These are phyloP conservation scores for Brassica incana DNA, from an alignment of 345 rosid species.

Conservation along the genomic window DNA sequence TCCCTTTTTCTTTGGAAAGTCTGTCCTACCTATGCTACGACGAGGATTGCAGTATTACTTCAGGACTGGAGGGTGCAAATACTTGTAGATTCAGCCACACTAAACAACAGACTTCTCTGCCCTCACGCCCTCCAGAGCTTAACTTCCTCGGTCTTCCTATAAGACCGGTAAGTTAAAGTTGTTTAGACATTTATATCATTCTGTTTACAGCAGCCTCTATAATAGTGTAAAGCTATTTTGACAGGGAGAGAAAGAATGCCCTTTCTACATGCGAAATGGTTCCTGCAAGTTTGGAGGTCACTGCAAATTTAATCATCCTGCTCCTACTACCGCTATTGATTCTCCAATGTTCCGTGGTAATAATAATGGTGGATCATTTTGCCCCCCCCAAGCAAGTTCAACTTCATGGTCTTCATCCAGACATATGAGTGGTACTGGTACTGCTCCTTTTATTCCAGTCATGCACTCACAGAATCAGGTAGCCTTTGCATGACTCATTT, in stretches of 20 bases:
- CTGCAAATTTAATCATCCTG: conserved; percentile 97
- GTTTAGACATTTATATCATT: conserved; percentile 3
- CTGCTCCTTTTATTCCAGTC: conserved; percentile 63
- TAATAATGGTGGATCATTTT: conserved; percentile 50
- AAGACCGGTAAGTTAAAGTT: conserved; percentile 54
- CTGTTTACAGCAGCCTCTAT: conserved; percentile 9
- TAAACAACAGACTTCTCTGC: conserved; percentile 42
- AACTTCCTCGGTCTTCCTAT: conserved; percentile 95
- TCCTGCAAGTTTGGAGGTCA: conserved; percentile 85
- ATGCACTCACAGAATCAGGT: conserved; percentile 50
- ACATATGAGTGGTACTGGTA: conserved; percentile 49
- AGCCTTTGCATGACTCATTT: too few species aligned
- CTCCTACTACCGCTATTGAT: conserved; percentile 65
- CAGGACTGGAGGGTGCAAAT: conserved; percentile 96
- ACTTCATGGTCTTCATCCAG: conserved; percentile 77
- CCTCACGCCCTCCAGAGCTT: conserved; percentile 51
- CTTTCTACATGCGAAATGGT: conserved; percentile 93
- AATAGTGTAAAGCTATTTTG: conserved; percentile 27
- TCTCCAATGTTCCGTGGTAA: conserved; percentile 51
- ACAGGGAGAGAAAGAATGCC: conserved; percentile 94
- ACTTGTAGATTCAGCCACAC: conserved; percentile 87
- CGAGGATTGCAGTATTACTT: conserved; percentile 74
- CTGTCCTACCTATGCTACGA: conserved; percentile 8
- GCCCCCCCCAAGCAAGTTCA: conserved; percentile 56
- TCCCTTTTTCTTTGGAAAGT: neutral